phyloP scores from a whole-genome alignment of 345 rosid species.

The Salix brachista region DNA sequence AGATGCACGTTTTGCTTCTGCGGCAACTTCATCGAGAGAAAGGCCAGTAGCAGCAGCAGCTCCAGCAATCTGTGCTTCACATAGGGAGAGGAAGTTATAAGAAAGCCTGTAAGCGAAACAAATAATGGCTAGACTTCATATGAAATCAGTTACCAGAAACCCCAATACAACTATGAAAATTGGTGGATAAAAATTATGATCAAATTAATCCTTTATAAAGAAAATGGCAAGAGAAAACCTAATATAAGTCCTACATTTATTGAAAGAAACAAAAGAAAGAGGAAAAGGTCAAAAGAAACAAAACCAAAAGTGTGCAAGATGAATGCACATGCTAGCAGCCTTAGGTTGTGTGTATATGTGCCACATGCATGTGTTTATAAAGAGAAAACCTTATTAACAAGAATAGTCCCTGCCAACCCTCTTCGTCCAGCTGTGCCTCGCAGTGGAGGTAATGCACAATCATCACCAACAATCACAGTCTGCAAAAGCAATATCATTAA shows the following conservation, averaged over 20 bases:
- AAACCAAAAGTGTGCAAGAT: neutral
- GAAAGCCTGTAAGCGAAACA: neutral
- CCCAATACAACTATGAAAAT: neutral
- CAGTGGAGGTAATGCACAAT: conserved; percentile 93
- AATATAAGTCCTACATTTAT: neutral
- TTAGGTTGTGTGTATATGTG: neutral
- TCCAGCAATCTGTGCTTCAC: conserved; percentile 68
- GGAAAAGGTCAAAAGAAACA: neutral
- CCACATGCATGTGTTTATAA: neutral
- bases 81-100: conserved; percentile 17
- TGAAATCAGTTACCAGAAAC: neutral
- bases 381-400: conserved; percentile 72
- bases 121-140: neutral
- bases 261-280: neutral
- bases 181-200: neutral
- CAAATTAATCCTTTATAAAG: neutral
- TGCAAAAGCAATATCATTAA: conserved; percentile 28
- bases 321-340: neutral
- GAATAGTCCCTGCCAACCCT: conserved; percentile 94
- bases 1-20: conserved; percentile 75
- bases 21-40: conserved; percentile 66
- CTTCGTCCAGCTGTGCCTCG: conserved; percentile 89
- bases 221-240: neutral
- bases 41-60: conserved; percentile 93
- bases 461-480: conserved; percentile 95